phyloP scores from a whole-genome alignment of 225 moss, liverwort and hornwort genomes.

The Pseudisothecium myosuroides region DNA sequence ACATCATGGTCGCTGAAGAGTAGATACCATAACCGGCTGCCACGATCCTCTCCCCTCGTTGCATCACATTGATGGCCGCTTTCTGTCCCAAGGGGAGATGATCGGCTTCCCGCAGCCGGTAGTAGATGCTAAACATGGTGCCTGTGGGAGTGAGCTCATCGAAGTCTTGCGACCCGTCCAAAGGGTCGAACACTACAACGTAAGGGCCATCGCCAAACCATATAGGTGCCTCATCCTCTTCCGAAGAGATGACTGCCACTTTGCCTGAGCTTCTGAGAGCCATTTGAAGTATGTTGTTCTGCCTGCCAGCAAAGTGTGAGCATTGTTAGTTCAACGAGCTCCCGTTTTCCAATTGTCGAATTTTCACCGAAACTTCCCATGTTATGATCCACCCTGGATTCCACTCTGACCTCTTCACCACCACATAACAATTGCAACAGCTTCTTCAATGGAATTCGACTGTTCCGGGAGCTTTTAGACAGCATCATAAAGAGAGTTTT shows the following conservation, averaged over 20 bases:
- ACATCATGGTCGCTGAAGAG: constrained; percentile 85
- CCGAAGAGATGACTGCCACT: constrained; percentile 79
- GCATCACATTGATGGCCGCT: constrained; percentile 72
- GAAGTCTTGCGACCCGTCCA: constrained; percentile 84
- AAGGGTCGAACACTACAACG: constrained; percentile 87
- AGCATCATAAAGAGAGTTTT: neutral
- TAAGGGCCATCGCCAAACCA: constrained; percentile 83
- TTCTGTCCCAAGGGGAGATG: constrained; percentile 51
- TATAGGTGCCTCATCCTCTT: constrained; percentile 73
- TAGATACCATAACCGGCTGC: constrained; percentile 85
- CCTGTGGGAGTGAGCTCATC: constrained; percentile 89
- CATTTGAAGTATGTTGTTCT: constrained; percentile 88
- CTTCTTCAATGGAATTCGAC: neutral
- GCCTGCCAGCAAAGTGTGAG: constrained; percentile 75
- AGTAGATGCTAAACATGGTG: constrained; percentile 89
- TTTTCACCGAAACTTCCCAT: neutral
- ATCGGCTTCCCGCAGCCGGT: constrained; percentile 44
- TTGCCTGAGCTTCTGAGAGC: constrained; percentile 79
- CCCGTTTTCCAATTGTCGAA: neutral
- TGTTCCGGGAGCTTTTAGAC: neutral
- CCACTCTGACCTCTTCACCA: neutral
- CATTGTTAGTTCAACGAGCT: constrained; percentile 19
- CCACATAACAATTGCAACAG: neutral
- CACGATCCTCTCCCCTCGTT: constrained; percentile 68
- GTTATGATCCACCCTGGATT: neutral